Evolutionary conservation across 805 yeast genomes (phyloP).

Genomic region (Zygotorulaspora chibaensis): DNA sequence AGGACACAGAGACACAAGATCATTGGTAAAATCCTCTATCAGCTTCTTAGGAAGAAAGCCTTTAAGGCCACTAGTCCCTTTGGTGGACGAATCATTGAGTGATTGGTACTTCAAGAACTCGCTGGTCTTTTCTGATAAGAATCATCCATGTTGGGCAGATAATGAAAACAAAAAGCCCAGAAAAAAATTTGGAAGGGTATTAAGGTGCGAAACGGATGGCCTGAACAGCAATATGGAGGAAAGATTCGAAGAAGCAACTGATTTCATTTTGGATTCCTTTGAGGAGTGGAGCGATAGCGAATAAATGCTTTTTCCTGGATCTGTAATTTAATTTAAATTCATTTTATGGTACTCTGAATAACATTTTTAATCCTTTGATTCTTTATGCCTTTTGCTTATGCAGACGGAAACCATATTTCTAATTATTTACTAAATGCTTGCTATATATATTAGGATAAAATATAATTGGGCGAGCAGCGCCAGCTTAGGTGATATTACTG

Average conservation of each 20-base stretch:
- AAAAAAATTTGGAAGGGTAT: conserved; percentile 85
- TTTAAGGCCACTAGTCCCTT: conserved; percentile 76
- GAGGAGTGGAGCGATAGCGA: conserved; percentile 57
- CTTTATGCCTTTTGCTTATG: no score
- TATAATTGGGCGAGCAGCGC: no score
- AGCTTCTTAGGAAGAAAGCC: conserved; percentile 63
- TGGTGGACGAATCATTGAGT: conserved; percentile 81
- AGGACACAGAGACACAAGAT: conserved; percentile 71
- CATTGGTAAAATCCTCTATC: conserved; percentile 65
- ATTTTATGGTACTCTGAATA: no score
- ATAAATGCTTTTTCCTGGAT: no score
- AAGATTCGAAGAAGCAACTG: conserved; percentile 79
- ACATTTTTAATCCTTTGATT: no score
- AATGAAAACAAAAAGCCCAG: conserved; percentile 66
- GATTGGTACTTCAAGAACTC: conserved; percentile 92
- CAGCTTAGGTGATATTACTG: not conserved
- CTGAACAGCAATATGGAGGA: conserved; percentile 73
- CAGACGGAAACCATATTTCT: no score
- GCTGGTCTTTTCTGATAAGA: conserved; percentile 67
- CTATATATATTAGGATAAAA: no score
- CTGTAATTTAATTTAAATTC: no score
- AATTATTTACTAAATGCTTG: no score
- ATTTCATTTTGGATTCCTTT: conserved; percentile 73
- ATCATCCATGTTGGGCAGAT: conserved; percentile 78
- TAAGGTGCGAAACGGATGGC: conserved; percentile 68